A percentile compares a stretch with the other conserved stretches of the same genome.
Conservation (phyloP, 148 eudicot species). For the Heliamphora exappendiculata region DNA sequence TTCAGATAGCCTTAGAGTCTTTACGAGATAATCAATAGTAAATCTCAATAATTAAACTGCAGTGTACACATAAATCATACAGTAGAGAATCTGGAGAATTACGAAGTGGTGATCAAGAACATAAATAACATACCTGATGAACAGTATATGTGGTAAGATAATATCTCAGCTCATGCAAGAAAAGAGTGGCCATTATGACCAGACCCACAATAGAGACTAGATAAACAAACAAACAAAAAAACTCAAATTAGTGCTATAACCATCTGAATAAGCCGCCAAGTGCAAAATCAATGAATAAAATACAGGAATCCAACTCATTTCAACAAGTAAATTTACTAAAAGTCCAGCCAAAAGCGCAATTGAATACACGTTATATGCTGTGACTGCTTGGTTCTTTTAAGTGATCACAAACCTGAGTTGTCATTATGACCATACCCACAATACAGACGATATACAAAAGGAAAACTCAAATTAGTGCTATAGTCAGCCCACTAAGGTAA, state of each 20-base stretch:
- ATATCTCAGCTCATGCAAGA: conserved; percentile 84
- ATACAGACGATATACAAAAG: conserved; percentile 51
- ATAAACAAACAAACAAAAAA: conserved; percentile 12
- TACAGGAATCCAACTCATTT: not conserved
- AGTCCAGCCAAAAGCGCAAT: not conserved
- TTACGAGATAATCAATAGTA: no score
- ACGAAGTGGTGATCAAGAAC: conserved; percentile 1
- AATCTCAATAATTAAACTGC: no score
- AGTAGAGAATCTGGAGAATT: conserved; percentile 10
- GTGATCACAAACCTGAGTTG: conserved; percentile 67
- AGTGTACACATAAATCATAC: not conserved
- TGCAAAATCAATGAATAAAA: not conserved
- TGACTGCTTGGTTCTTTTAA: no score
- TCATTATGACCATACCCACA: conserved; percentile 82
- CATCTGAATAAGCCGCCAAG: not conserved
- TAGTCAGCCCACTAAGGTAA: not conserved
- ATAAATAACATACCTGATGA: conserved; percentile 58
- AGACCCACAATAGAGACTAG: conserved; percentile 88
- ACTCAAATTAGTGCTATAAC: conserved; percentile 17
- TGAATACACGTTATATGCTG: not conserved
- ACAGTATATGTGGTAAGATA: conserved; percentile 81
- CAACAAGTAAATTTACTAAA: not conserved
- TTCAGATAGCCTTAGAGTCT: not conserved
- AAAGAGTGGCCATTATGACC: conserved; percentile 80
- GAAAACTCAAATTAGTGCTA: conserved; percentile 12